These are phyloP conservation scores for Candida loeiensis DNA, from an alignment of 805 yeast species.

Conservation along the genomic window DNA sequence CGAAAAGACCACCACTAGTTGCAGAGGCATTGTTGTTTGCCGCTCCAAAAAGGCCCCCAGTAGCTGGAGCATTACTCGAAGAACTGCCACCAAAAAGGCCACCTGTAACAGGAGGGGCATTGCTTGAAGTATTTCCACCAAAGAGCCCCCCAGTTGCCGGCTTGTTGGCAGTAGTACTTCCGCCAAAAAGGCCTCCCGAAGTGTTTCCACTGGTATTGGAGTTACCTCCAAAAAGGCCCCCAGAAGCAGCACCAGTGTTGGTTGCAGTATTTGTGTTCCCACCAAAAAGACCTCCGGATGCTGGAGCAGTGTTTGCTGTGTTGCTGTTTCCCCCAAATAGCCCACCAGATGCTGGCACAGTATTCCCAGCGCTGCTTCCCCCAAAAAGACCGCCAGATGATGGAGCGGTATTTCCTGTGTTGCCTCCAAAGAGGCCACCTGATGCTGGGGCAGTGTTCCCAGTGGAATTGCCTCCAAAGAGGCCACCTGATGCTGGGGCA, in stretches of 20 bases:
- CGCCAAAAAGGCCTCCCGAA: conserved; percentile 8
- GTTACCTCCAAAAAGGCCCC: conserved; percentile 8
- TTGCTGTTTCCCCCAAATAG: too few species aligned
- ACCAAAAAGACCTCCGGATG: too few species aligned
- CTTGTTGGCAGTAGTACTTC: not conserved
- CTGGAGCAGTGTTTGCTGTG: too few species aligned
- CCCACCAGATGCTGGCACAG: too few species aligned
- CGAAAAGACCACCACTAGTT: conserved; percentile 8
- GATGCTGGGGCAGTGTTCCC: conserved; percentile 3
- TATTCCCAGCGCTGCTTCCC: too few species aligned
- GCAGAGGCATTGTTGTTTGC: conserved; percentile 7
- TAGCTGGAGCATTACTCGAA: not conserved
- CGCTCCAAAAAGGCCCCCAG: not conserved
- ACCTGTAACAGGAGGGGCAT: not conserved
- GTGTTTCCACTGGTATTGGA: conserved; percentile 3
- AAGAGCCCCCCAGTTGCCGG: conserved; percentile 7
- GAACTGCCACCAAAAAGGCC: conserved; percentile 3
- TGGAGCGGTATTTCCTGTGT: not conserved
- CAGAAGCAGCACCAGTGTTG: conserved; percentile 2
- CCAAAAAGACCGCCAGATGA: too few species aligned
- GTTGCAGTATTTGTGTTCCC: not conserved
- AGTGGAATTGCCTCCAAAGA: not conserved
- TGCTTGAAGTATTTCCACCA: conserved; percentile 4
- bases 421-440: too few species aligned
- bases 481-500: conserved; percentile 7